These are phyloP conservation scores for Apodospora peruviana DNA, from an alignment of 495 filamentous ascomycete genomes.

Conservation along the genomic window DNA sequence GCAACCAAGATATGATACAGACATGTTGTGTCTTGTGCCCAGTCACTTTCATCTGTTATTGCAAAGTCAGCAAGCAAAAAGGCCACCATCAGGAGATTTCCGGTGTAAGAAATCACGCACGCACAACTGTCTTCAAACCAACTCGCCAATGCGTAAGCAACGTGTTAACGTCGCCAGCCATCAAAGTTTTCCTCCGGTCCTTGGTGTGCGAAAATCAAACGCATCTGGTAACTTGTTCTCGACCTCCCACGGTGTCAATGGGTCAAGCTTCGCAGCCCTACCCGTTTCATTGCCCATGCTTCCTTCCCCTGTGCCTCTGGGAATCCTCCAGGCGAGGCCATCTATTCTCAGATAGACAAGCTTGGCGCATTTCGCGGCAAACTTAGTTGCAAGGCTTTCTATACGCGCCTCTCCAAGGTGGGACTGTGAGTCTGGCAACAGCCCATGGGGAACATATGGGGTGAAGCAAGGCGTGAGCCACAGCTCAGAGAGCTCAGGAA, in stretches of 20 bases:
- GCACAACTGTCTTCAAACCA: too few relatives aligned
- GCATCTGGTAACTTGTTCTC: not conserved
- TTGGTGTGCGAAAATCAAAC: not conserved
- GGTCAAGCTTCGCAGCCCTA: too few relatives aligned
- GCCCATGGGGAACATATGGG: not conserved
- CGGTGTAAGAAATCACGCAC: too few relatives aligned
- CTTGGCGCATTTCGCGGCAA: not conserved
- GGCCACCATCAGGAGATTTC: too few relatives aligned
- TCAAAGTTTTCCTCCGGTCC: too few relatives aligned
- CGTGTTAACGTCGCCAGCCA: too few relatives aligned
- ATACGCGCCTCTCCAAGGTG: not conserved
- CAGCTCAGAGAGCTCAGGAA: not conserved
- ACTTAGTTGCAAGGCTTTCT: not conserved
- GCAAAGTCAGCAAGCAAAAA: too few relatives aligned
- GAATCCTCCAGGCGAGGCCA: not conserved
- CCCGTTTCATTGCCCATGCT: not conserved
- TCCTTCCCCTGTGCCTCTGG: not conserved
- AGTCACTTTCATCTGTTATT: too few relatives aligned
- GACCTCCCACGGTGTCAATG: not conserved
- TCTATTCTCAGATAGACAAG: not conserved
- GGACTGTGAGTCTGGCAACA: not conserved
- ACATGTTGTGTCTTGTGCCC: too few relatives aligned
- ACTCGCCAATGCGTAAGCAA: too few relatives aligned
- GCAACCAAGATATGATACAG: too few relatives aligned
- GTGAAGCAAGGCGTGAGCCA: not conserved